These are phyloP conservation scores for Phytopythium ostracodes DNA, from an alignment of 352 stramenopile species.

Conservation along the genomic window DNA sequence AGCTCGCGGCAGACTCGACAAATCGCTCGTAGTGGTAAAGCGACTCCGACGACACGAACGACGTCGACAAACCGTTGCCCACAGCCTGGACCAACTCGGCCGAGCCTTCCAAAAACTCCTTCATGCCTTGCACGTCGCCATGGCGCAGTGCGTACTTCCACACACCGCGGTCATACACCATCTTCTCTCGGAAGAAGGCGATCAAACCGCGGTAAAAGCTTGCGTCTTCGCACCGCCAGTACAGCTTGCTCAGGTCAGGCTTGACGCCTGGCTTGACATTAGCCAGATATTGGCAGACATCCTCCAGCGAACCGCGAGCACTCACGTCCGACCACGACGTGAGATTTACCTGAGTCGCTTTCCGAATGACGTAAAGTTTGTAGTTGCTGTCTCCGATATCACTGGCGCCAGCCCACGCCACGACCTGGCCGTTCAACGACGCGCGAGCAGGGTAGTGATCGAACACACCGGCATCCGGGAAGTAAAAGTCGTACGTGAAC, in stretches of 20 bases:
- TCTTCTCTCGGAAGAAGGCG: slow-evolving; percentile 27
- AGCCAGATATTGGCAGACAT: slow-evolving; percentile 30
- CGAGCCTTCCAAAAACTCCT: slow-evolving; percentile 22
- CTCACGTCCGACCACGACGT: slow-evolving; percentile 58
- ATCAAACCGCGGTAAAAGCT: slow-evolving; percentile 32
- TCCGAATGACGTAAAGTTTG: slow-evolving; percentile 24
- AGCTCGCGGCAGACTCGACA: slow-evolving; percentile 15
- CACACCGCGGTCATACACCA: slow-evolving; percentile 31
- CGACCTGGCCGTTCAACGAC: slow-evolving; percentile 26
- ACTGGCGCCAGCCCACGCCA: slow-evolving; percentile 32
- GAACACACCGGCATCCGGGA: slow-evolving; percentile 40
- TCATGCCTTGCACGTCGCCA: slow-evolving; percentile 31
- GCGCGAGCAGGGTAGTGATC: slow-evolving; percentile 49
- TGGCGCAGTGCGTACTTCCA: slow-evolving; percentile 56
- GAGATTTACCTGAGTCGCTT: slow-evolving; percentile 36
- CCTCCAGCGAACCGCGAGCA: slow-evolving; percentile 33
- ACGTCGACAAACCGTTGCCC: slow-evolving; percentile 28
- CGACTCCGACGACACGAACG: slow-evolving; percentile 14
- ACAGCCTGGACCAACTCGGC: slow-evolving; percentile 15
- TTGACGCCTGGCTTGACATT: slow-evolving; percentile 22
- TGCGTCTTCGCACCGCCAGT: slow-evolving; percentile 40
- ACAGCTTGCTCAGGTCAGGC: slow-evolving; percentile 26
- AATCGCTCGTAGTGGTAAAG: slow-evolving; percentile 32
- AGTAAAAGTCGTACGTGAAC: slow-evolving; percentile 56
- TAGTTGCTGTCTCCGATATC: slow-evolving; percentile 4